These are phyloP conservation scores for Cucurbitaria berberidis DNA, from an alignment of 2,329 filamentous ascomycete genomes.

Conservation along the genomic window DNA sequence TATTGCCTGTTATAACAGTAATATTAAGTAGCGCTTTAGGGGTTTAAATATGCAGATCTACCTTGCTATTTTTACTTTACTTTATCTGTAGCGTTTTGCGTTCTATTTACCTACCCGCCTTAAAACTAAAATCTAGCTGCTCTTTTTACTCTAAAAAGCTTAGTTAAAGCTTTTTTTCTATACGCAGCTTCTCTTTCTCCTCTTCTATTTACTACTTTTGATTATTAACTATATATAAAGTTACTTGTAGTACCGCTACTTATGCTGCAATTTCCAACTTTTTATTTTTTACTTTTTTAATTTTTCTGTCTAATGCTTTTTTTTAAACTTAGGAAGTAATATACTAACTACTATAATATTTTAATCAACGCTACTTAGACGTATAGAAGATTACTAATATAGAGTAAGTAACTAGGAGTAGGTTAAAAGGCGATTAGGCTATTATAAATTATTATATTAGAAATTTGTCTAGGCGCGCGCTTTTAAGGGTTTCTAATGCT, in stretches of 20 bases:
- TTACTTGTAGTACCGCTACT: neutral
- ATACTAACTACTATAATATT: neutral
- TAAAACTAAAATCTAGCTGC: slow-evolving; percentile 7
- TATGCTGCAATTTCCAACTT: neutral
- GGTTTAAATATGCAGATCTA: too few species aligned
- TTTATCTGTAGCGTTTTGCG: too few species aligned
- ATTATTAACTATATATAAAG: neutral
- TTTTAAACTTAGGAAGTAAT: neutral
- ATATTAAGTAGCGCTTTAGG: too few species aligned
- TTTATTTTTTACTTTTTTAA: neutral
- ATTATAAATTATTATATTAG: neutral
- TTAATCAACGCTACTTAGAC: neutral
- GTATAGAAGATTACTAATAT: neutral
- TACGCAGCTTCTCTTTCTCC: neutral
- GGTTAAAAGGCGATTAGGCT: neutral
- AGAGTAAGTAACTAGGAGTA: neutral
- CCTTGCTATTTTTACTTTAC: too few species aligned
- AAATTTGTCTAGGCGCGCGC: neutral
- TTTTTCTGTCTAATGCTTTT: neutral
- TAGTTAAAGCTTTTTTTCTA: neutral
- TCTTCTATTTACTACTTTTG: neutral
- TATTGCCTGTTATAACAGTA: too few species aligned
- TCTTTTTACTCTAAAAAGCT: neutral
- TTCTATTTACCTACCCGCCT: slow-evolving; percentile 8
- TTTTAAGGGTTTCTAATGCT: neutral